phyloP scores from a whole-genome alignment of 768 basidiomycete genomes.

The Coprinopsis marcescibilis region DNA sequence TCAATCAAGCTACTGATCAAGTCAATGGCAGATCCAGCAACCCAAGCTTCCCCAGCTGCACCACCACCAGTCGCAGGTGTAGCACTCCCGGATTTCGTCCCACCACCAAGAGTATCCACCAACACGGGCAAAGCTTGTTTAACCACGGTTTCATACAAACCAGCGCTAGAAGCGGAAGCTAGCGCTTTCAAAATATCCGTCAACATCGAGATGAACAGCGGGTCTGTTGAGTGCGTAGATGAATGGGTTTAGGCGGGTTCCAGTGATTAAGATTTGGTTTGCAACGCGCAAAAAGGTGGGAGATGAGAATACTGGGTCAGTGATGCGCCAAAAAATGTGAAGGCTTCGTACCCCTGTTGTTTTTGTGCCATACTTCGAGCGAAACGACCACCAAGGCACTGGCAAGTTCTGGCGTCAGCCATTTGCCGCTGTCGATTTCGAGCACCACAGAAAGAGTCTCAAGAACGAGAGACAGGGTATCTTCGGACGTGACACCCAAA shows the following conservation, averaged over 20 bases:
- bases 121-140: constrained; percentile 70
- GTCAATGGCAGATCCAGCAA: constrained; percentile 78
- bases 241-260: no score
- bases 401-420: constrained; percentile 66
- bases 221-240: no score
- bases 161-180: constrained; percentile 50
- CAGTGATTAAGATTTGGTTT: no score
- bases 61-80: neutral
- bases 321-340: neutral
- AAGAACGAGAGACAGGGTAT: constrained; percentile 82
- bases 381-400: constrained; percentile 58
- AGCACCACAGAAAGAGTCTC: constrained; percentile 81
- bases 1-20: constrained; percentile 67
- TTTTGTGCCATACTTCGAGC: constrained; percentile 81
- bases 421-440: constrained; percentile 63
- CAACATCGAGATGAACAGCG: constrained; percentile 80
- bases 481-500: constrained; percentile 72
- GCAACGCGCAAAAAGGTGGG: neutral
- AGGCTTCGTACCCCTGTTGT: constrained; percentile 64
- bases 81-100: constrained; percentile 44
- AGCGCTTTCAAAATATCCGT: constrained; percentile 74
- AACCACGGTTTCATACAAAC: constrained; percentile 69
- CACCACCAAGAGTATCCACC: constrained; percentile 55
- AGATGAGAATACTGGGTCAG: neutral
- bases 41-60: constrained; percentile 50